These are phyloP conservation scores for Phialophora verrucosa DNA, from an alignment of 2,329 filamentous ascomycete species.

Conservation along the genomic window DNA sequence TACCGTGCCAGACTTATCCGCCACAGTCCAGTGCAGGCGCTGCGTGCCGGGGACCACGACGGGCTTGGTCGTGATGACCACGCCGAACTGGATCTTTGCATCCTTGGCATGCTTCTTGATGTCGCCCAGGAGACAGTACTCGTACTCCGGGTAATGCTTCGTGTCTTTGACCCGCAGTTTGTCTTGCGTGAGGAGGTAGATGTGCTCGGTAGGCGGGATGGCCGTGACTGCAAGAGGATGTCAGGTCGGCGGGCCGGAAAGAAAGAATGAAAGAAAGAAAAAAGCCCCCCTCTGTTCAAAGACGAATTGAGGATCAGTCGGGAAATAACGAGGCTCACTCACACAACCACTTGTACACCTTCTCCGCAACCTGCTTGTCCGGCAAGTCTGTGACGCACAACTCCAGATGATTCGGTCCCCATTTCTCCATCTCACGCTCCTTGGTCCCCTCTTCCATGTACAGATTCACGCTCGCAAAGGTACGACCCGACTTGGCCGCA, in stretches of 20 bases:
- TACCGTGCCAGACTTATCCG: conserved; percentile 36
- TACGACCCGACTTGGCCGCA: conserved; percentile 33
- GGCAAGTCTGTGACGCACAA: conserved; percentile 23
- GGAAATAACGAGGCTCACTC: conserved; percentile 6
- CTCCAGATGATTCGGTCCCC: conserved; percentile 37
- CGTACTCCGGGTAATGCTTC: conserved; percentile 32
- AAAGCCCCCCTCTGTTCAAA: neutral
- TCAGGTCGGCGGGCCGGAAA: neutral
- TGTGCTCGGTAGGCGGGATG: conserved; percentile 33
- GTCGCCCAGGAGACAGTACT: conserved; percentile 36
- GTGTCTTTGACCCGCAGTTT: conserved; percentile 34
- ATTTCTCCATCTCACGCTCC: conserved; percentile 16
- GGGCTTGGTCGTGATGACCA: conserved; percentile 30
- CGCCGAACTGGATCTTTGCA: conserved; percentile 38
- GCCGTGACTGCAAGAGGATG: conserved; percentile 29
- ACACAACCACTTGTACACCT: conserved; percentile 38
- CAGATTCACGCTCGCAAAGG: conserved; percentile 36
- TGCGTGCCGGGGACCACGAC: conserved; percentile 31
- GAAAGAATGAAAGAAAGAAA: no score
- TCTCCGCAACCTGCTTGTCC: conserved; percentile 27
- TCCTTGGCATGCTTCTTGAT: conserved; percentile 25
- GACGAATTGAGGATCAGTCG: neutral
- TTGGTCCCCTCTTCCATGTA: conserved; percentile 13
- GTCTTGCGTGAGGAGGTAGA: conserved; percentile 35
- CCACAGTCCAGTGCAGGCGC: conserved; percentile 34